Conservation (phyloP, 352 stramenopile species). For the Pythium scleroteichum region DNA sequence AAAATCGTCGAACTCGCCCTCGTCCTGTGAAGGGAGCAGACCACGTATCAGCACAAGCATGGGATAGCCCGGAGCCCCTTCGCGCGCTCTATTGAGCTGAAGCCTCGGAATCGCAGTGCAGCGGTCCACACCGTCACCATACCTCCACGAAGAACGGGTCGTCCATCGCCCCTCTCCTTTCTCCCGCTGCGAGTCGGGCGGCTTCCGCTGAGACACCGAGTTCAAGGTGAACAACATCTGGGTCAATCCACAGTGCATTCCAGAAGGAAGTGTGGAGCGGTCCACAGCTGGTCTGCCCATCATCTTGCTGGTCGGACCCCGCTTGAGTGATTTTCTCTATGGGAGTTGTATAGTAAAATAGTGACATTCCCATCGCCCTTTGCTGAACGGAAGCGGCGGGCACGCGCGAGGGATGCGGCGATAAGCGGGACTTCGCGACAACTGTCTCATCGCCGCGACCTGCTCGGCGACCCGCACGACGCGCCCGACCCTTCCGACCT, state of each 20-base stretch:
- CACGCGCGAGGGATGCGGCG: slow-evolving; percentile 12
- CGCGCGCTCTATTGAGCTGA: background rate
- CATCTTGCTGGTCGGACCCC: slow-evolving; percentile 1
- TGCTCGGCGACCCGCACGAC: too few species aligned
- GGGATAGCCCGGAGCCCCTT: slow-evolving; percentile 2
- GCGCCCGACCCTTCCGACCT: too few species aligned
- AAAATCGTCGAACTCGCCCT: slow-evolving; percentile 78
- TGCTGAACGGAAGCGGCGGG: slow-evolving; percentile 19
- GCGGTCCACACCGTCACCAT: background rate
- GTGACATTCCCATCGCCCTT: slow-evolving; percentile 17
- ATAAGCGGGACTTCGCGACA: background rate
- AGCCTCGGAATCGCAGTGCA: background rate
- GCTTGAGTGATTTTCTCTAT: slow-evolving; percentile 10
- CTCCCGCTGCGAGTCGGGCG: slow-evolving; percentile 5
- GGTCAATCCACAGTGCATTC: slow-evolving; percentile 5
- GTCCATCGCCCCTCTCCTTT: slow-evolving; percentile 24
- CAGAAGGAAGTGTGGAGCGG: slow-evolving; percentile 6
- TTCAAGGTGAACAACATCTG: slow-evolving; percentile 28
- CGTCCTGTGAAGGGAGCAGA: slow-evolving; percentile 38
- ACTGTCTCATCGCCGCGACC: background rate
- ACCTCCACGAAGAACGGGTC: slow-evolving; percentile 60
- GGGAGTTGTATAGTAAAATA: slow-evolving; percentile 3
- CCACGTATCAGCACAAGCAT: slow-evolving; percentile 4
- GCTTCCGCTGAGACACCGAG: slow-evolving; percentile 6
- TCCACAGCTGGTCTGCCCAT: slow-evolving; percentile 8